These are phyloP conservation scores for Nakazawaea molendinolei DNA, from an alignment of 805 yeast species.

Conservation along the genomic window DNA sequence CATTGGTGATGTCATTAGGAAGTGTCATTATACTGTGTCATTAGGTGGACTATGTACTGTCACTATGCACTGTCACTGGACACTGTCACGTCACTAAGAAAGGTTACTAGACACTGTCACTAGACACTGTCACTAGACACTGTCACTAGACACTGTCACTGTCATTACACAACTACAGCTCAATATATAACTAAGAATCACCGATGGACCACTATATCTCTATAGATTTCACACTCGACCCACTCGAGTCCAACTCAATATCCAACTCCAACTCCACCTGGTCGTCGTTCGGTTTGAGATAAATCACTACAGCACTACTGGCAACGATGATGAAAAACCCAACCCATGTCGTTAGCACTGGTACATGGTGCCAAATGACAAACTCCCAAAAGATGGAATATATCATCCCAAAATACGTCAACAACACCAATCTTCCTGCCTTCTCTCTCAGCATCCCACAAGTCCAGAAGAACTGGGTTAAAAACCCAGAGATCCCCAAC, in stretches of 20 bases:
- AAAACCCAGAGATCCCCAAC: conserved; percentile 37
- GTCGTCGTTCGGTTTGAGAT: conserved; percentile 8
- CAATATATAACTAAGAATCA: no score
- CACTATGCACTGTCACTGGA: no score
- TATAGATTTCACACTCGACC: conserved; percentile 4
- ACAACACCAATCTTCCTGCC: conserved; percentile 34
- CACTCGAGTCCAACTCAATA: neutral
- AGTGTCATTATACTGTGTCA: no score
- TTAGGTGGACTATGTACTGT: no score
- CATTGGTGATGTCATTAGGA: no score
- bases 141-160: no score
- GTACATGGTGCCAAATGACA: conserved; percentile 35
- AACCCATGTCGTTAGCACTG: conserved; percentile 32
- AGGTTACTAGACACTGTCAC: no score
- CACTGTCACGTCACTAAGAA: no score
- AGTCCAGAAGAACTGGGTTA: conserved; percentile 39
- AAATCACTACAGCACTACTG: conserved; percentile 22
- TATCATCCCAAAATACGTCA: conserved; percentile 36
- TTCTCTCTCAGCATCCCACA: conserved; percentile 40
- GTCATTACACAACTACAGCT: no score
- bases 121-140: no score
- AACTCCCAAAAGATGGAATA: conserved; percentile 40
- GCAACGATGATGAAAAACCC: conserved; percentile 33
- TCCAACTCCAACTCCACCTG: neutral
- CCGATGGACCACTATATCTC: no score